Evolutionary conservation across 176 grass and related monocot genomes (phyloP), one percentile per base, ranked within the genome.

Genomic region (Lolium perenne): DNA sequence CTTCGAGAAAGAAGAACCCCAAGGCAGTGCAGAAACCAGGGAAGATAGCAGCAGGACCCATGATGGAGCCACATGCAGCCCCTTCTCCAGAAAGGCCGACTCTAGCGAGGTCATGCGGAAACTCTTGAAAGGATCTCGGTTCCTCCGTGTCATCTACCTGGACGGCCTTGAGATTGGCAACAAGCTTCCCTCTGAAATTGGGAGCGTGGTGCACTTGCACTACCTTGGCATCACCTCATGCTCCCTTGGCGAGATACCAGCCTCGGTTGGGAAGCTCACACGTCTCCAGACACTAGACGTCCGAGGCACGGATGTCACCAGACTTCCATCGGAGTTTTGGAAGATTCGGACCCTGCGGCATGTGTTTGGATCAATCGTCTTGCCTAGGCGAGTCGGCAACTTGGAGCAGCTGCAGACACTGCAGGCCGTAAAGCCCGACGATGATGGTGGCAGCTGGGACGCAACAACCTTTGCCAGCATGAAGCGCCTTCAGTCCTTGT

Each of bases 341-440:
- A 83, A 5, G 80, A 88, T 88, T 12, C 57, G 13, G 13, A 61
- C 62, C 0, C 54, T 88, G 11, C 45, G 86, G 26, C 86, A 88
- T 88, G 80, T 88, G 7, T 82, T 88, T 50, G 80, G 80, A 10
- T 83, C 57, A 23, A 15, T 29, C 25, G 38, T 88, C 20, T 17
- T 80, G 1, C 87, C 87, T 3, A 73, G n/a, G 80, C 1, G 69
- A 71, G 59, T 88, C 10, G 75, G 66, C 3, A 63, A 10, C 10
- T 21, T 84, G n/a, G 71, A 71, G 74, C 75, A 84, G 0, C 29
- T 84, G 0, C 55, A 84, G 0, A 84, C 81, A 32, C 75, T 89
- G 1, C 3, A 68, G n/a, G 51, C 20, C 0, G 62, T 84, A 83
- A 6, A 35, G 3, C 63, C 67, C 3, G 10, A 70, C 10, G 8